Percentiles rank a stretch among this genome's conserved stretches.
phyloP scores from a whole-genome alignment of 257 asterid species.

The Nicotiana benthamiana region DNA sequence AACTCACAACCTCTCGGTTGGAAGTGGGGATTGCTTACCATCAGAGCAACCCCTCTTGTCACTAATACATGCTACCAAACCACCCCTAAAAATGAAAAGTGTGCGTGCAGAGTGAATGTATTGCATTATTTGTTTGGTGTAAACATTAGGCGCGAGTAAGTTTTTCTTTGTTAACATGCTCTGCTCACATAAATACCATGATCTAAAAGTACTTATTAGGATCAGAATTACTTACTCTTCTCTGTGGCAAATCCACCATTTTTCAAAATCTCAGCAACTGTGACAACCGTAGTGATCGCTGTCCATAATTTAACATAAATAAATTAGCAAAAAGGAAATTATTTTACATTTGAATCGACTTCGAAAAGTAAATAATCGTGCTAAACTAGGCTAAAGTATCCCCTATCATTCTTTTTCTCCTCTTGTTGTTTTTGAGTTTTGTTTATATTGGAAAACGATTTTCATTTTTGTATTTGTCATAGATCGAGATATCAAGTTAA shows the following conservation, averaged over 20 bases:
- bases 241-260: slow-evolving; percentile 76
- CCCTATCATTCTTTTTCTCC: background rate
- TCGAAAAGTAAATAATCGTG: too few relatives aligned
- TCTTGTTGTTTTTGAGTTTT: background rate
- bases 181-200: background rate
- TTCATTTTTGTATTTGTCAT: background rate
- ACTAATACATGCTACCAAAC: too few relatives aligned
- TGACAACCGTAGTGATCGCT: slow-evolving; percentile 93
- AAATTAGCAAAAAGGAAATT: background rate
- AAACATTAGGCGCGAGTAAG: too few relatives aligned
- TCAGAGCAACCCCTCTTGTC: too few relatives aligned
- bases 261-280: slow-evolving; percentile 83
- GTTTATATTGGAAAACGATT: background rate
- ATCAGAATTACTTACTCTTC: slow-evolving; percentile 47
- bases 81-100: background rate
- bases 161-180: too few relatives aligned
- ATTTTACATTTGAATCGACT: background rate
- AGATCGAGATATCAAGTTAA: background rate
- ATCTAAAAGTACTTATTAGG: background rate
- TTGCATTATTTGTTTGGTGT: background rate
- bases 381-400: background rate
- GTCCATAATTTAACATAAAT: slow-evolving; percentile 3
- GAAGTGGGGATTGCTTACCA: too few relatives aligned
- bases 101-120: background rate
- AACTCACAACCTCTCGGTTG: too few relatives aligned